Percentiles rank a stretch among this genome's conserved stretches.
Conservation (phyloP, 2,329 filamentous ascomycete species). For the Cladophialophora chaetospira region DNA sequence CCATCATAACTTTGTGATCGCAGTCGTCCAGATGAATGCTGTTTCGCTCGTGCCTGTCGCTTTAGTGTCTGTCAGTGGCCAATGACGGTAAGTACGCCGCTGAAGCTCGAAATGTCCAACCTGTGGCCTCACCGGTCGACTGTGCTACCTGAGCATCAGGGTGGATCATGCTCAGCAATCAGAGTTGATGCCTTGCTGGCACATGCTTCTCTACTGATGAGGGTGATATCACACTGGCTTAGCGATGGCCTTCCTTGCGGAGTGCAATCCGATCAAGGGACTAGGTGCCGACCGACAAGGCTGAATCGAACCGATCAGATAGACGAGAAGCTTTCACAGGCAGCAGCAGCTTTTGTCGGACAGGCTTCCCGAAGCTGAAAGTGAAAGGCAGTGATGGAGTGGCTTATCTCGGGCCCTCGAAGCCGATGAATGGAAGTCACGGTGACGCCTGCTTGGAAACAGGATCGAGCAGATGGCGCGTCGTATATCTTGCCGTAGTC, state of each 20-base stretch:
- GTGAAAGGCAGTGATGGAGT: neutral
- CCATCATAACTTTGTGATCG: too few relatives aligned
- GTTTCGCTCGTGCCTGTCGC: neutral
- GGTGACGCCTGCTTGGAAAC: neutral
- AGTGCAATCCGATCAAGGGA: too few relatives aligned
- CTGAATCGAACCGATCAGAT: neutral
- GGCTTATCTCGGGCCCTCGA: constrained; percentile 3
- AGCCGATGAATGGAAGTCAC: neutral
- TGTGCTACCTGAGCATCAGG: neutral
- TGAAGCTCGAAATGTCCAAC: neutral
- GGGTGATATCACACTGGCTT: too few relatives aligned
- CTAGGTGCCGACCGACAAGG: neutral
- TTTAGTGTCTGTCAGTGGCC: neutral
- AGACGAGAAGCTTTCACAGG: too few relatives aligned
- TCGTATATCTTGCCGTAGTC: neutral
- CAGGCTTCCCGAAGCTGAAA: neutral
- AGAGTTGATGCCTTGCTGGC: neutral
- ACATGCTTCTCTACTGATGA: too few relatives aligned
- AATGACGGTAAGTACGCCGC: constrained; percentile 42
- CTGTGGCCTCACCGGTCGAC: neutral
- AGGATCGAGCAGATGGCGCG: neutral
- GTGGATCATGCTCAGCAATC: neutral
- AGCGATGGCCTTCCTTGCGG: too few relatives aligned
- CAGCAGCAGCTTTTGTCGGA: neutral
- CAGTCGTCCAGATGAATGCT: too few relatives aligned